Evolutionary conservation across 495 filamentous ascomycete species (phyloP).

Genomic region (Saxophila tyrrhenica): DNA sequence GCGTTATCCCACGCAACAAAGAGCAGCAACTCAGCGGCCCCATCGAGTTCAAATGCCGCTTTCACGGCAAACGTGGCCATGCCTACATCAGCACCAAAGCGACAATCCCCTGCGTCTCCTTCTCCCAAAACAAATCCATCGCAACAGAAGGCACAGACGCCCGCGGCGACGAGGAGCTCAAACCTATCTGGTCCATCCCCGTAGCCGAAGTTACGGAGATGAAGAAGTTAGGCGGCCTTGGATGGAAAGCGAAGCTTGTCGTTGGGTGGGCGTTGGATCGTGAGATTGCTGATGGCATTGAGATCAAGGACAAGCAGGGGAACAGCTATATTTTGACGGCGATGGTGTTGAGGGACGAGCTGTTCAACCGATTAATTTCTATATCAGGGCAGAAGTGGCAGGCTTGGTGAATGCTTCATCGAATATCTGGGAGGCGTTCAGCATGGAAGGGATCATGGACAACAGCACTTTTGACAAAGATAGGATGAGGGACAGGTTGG

Average conservation of each 20-base stretch:
- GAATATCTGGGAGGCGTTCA: not conserved
- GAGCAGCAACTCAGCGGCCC: slow-evolving; percentile 45
- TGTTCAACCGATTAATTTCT: slow-evolving; percentile 76
- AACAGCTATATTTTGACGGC: slow-evolving; percentile 55
- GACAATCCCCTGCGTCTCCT: slow-evolving; percentile 49
- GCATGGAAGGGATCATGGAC: not conserved
- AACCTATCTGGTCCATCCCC: slow-evolving; percentile 46
- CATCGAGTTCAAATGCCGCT: slow-evolving; percentile 62
- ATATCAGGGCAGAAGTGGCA: slow-evolving; percentile 86
- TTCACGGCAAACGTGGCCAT: slow-evolving; percentile 58
- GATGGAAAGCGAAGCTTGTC: slow-evolving; percentile 80
- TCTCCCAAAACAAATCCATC: slow-evolving; percentile 36
- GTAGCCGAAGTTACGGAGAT: slow-evolving; percentile 54
- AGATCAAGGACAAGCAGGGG: slow-evolving; percentile 48
- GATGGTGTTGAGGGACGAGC: slow-evolving; percentile 59
- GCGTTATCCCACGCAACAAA: slow-evolving; percentile 47
- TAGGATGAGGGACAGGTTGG: no score
- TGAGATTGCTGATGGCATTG: slow-evolving; percentile 67
- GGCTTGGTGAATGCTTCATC: slow-evolving; percentile 42
- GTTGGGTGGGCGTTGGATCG: slow-evolving; percentile 70
- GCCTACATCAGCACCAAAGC: slow-evolving; percentile 54
- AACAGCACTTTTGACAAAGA: no score
- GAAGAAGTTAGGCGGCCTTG: slow-evolving; percentile 72
- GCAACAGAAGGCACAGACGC: slow-evolving; percentile 40
- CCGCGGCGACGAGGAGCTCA: slow-evolving; percentile 36